A percentile compares a stretch with the other conserved stretches of the same genome.
Conservation (phyloP, 345 rosid genomes). For the Eucalyptus cladocalyx region DNA sequence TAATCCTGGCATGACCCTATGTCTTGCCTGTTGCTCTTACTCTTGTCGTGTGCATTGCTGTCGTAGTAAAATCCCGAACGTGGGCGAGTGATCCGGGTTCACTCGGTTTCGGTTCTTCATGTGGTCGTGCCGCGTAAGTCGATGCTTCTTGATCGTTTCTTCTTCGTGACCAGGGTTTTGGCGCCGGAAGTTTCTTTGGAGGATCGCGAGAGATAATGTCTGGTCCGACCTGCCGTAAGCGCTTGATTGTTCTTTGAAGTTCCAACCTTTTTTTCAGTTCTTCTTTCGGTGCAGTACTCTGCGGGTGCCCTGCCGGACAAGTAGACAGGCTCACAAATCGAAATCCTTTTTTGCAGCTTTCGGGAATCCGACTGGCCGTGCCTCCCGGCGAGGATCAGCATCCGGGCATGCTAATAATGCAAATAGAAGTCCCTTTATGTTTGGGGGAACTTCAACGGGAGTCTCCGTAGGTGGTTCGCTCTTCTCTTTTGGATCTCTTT, state of each 20-base stretch:
- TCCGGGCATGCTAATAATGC: slow-evolving; percentile 60
- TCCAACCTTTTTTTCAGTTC: neutral
- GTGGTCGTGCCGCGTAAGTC: neutral
- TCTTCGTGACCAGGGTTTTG: neutral
- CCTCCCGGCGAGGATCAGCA: slow-evolving; percentile 19
- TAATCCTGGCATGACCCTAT: neutral
- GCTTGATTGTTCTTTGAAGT: neutral
- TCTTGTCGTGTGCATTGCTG: neutral
- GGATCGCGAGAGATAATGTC: slow-evolving; percentile 30
- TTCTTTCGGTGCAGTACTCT: neutral
- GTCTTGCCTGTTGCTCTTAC: neutral
- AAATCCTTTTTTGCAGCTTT: slow-evolving; percentile 34
- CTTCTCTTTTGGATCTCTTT: slow-evolving; percentile 44
- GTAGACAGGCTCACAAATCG: neutral
- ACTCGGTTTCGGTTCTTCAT: neutral
- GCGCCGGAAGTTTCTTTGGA: neutral
- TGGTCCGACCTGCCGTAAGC: slow-evolving; percentile 45
- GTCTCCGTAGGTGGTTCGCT: slow-evolving; percentile 57
- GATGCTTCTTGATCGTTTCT: neutral
- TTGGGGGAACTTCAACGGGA: slow-evolving; percentile 86
- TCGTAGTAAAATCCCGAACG: neutral
- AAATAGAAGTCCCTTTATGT: slow-evolving; percentile 45
- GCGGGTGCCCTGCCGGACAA: neutral
- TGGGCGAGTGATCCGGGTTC: neutral
- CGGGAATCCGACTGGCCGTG: slow-evolving; percentile 42